phyloP scores from a whole-genome alignment of 2,329 filamentous ascomycete species.

The Mycosphaerella arachidis region DNA sequence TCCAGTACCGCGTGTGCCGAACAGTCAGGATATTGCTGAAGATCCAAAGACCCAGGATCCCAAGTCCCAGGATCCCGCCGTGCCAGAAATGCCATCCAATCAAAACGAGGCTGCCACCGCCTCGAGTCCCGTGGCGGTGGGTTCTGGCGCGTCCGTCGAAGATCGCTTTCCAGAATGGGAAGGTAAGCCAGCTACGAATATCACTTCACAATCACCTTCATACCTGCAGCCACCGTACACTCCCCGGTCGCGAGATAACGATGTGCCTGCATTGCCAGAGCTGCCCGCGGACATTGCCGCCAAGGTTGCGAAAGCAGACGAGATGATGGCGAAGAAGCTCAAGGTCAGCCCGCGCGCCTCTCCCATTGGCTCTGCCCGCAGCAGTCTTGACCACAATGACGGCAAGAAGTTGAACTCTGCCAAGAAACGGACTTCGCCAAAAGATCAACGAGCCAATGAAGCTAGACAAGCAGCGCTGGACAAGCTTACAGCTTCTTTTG shows the following conservation, averaged over 20 bases:
- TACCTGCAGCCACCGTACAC: neutral
- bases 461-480: slow-evolving; percentile 8
- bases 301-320: slow-evolving; percentile 25
- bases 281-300: slow-evolving; percentile 28
- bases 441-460: slow-evolving; percentile 1
- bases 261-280: slow-evolving; percentile 29
- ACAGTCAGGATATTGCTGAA: neutral
- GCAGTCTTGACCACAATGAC: slow-evolving; percentile 19
- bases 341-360: slow-evolving; percentile 19
- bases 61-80: neutral
- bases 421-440: slow-evolving; percentile 3
- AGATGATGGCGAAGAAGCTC: slow-evolving; percentile 27
- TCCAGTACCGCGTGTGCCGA: neutral
- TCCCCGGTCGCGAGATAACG: slow-evolving; percentile 12
- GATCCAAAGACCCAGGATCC: neutral
- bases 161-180: slow-evolving; percentile 29
- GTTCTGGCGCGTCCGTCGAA: slow-evolving; percentile 22
- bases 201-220: neutral
- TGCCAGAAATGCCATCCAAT: neutral
- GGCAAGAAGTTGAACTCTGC: slow-evolving; percentile 2
- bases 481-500: neutral
- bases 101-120: neutral
- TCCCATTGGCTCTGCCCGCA: slow-evolving; percentile 19
- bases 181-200: slow-evolving; percentile 17
- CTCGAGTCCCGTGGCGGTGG: slow-evolving; percentile 3